phyloP scores from a whole-genome alignment of 176 grass and related monocot species.

The Triticum dicoccoides region DNA sequence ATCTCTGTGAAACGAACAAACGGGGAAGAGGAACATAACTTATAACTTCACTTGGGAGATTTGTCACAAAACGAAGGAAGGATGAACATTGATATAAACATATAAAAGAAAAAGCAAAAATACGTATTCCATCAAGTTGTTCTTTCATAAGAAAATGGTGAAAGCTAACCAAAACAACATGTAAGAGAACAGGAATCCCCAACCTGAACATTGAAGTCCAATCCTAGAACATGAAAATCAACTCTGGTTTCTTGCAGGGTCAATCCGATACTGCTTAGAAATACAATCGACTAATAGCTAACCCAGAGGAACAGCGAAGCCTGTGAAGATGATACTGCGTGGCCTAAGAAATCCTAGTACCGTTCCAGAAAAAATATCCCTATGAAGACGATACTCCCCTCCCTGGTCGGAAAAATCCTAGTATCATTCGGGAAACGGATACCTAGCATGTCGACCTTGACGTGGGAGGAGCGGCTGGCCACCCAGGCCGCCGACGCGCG shows the following conservation, averaged over 20 bases:
- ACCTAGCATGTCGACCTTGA: constrained; percentile 75
- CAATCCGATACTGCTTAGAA: not conserved
- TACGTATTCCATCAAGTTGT: not conserved
- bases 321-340: not conserved
- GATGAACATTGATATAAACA: not conserved
- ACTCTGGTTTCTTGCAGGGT: not conserved
- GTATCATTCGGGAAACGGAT: not conserved
- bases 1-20: constrained; percentile 49
- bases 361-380: not conserved
- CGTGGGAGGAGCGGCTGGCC: constrained; percentile 71
- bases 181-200: not conserved
- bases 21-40: not conserved
- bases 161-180: not conserved
- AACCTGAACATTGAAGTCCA: not conserved
- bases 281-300: not conserved
- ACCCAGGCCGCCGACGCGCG: constrained; percentile 80
- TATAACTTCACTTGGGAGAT: not conserved
- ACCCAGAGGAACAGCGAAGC: not conserved
- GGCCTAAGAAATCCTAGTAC: constrained; percentile 27
- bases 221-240: not conserved
- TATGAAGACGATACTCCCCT: not conserved
- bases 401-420: constrained; percentile 38
- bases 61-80: not conserved
- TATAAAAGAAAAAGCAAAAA: not conserved
- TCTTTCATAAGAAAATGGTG: not conserved